A percentile compares a stretch with the other conserved stretches of the same genome.
These are phyloP conservation scores for Neurospora crassa DNA, from an alignment of 2,329 filamentous ascomycete genomes.

Conservation along the genomic window DNA sequence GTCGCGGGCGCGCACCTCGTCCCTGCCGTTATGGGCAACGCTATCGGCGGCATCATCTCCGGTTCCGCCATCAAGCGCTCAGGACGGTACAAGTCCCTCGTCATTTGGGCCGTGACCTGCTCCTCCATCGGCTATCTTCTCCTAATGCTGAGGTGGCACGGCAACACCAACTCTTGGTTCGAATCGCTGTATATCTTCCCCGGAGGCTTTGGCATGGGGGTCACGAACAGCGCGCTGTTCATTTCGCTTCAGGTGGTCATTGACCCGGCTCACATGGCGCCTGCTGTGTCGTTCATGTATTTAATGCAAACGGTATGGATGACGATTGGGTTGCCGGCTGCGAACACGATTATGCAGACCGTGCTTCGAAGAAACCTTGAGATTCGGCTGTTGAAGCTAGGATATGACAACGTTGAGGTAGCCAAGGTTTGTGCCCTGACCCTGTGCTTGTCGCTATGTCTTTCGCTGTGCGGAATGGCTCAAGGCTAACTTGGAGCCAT, in stretches of 20 bases:
- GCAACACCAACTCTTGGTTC: constrained; percentile 38
- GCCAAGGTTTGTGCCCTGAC: constrained; percentile 14
- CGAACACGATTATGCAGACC: constrained; percentile 26
- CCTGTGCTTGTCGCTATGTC: too few species aligned
- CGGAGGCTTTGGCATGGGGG: constrained; percentile 31
- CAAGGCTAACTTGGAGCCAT: background rate
- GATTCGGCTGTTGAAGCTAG: constrained; percentile 15
- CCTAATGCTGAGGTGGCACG: constrained; percentile 49
- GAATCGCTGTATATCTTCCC: constrained; percentile 53
- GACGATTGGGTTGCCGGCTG: constrained; percentile 29
- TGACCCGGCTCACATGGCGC: constrained; percentile 27
- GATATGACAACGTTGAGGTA: constrained; percentile 12
- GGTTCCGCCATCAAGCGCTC: constrained; percentile 49
- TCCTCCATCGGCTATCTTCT: constrained; percentile 41
- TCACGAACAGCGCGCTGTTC: constrained; percentile 31
- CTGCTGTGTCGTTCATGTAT: constrained; percentile 32
- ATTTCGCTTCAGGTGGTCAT: constrained; percentile 32
- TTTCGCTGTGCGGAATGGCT: background rate
- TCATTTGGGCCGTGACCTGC: constrained; percentile 39
- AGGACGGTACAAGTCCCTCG: constrained; percentile 47
- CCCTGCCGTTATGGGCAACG: constrained; percentile 59
- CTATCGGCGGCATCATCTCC: constrained; percentile 50
- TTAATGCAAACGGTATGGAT: constrained; percentile 27
- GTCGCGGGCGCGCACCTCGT: constrained; percentile 51
- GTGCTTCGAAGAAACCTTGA: constrained; percentile 16